These are phyloP conservation scores for Nakazawaea holstii DNA, from an alignment of 805 yeast genomes.

Conservation along the genomic window DNA sequence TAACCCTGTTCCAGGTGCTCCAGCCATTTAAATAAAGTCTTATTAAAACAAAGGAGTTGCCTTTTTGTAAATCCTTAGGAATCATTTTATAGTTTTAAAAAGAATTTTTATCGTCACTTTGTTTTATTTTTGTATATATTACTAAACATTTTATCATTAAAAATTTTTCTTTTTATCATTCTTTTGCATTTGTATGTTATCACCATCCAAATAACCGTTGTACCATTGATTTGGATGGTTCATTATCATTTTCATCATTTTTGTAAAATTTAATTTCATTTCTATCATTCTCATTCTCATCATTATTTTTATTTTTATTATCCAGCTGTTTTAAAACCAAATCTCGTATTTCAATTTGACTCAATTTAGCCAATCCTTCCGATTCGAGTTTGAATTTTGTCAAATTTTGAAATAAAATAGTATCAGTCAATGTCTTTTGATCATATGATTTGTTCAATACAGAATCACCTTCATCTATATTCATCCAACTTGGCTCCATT, in stretches of 20 bases:
- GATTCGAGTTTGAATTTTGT: background rate
- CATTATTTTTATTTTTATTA: no score
- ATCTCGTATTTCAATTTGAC: background rate
- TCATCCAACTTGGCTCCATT: conserved; percentile 51
- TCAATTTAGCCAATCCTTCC: background rate
- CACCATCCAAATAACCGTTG: background rate
- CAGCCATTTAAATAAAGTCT: conserved; percentile 4
- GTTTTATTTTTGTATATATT: no score
- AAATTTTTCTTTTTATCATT: no score
- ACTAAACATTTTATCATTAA: no score
- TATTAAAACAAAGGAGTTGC: no score
- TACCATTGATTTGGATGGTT: background rate
- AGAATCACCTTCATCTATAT: conserved; percentile 27
- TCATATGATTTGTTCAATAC: background rate
- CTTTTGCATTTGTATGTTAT: background rate
- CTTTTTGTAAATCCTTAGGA: background rate
- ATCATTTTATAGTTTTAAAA: background rate
- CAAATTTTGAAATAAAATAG: conserved; percentile 6
- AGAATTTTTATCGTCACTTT: background rate
- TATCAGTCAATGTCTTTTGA: conserved; percentile 5
- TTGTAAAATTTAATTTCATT: background rate
- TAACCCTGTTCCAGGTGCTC: conserved; percentile 76
- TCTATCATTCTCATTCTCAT: background rate
- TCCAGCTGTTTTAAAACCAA: background rate
- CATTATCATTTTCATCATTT: background rate